Conservation (phyloP, 768 basidiomycete genomes). For the Boletus bicolor region DNA sequence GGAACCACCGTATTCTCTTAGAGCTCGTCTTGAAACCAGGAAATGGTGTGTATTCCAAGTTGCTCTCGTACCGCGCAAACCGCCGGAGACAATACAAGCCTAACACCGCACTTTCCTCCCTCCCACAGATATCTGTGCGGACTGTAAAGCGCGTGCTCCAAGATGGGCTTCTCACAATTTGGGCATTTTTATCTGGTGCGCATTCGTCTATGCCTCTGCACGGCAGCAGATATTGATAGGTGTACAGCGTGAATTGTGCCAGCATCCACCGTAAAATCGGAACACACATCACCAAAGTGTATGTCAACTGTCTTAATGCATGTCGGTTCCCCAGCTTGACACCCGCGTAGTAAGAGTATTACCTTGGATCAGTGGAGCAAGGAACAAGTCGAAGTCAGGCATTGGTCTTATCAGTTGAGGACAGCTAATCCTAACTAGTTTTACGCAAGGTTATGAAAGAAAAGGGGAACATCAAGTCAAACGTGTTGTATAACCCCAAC, state of each 20-base stretch:
- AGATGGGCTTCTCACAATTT: constrained; percentile 89
- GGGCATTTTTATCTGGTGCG: constrained; percentile 84
- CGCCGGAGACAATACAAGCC: neutral
- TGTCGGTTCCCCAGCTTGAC: neutral
- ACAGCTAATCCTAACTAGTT: constrained; percentile 12
- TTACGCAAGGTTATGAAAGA: constrained; percentile 64
- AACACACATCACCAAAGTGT: constrained; percentile 93
- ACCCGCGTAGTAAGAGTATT: constrained; percentile 69
- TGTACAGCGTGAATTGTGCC: constrained; percentile 74
- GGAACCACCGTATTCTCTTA: constrained; percentile 62
- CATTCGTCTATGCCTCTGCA: neutral
- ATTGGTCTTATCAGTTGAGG: constrained; percentile 5
- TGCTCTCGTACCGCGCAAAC: neutral
- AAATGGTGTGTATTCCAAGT: constrained; percentile 56
- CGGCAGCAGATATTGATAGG: constrained; percentile 4
- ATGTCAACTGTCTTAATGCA: constrained; percentile 30
- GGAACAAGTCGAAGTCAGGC: constrained; percentile 80
- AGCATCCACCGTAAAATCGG: constrained; percentile 93
- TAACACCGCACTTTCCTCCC: constrained; percentile 10
- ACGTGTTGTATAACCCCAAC: constrained; percentile 78
- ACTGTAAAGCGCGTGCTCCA: constrained; percentile 84
- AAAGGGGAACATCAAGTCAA: constrained; percentile 80
- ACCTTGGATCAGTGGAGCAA: constrained; percentile 86
- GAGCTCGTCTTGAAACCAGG: constrained; percentile 73
- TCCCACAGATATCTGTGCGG: constrained; percentile 76